These are phyloP conservation scores for Verbena officinalis DNA, from an alignment of 257 asterid genomes.

Conservation along the genomic window DNA sequence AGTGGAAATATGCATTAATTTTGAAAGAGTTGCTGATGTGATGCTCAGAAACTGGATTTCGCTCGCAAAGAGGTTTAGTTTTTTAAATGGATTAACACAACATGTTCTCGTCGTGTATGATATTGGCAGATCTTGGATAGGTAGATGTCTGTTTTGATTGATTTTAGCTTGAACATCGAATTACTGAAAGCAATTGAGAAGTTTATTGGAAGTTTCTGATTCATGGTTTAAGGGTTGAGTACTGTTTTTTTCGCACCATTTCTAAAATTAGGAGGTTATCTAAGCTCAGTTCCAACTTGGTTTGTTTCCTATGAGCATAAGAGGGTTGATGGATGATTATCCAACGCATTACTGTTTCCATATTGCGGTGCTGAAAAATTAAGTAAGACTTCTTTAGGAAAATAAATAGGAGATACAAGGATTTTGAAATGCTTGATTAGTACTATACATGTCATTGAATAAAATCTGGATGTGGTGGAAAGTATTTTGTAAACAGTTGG, in stretches of 20 bases:
- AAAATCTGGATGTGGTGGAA: not conserved
- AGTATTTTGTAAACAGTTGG: not conserved
- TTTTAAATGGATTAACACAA: no score
- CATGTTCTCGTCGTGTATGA: no score
- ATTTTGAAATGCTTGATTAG: slow-evolving; percentile 10
- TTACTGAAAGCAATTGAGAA: not conserved
- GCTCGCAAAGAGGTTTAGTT: not conserved
- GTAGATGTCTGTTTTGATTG: not conserved
- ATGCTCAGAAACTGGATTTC: slow-evolving; percentile 1
- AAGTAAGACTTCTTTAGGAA: not conserved
- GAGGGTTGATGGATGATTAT: slow-evolving; percentile 3
- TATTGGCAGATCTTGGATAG: not conserved
- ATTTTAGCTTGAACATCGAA: not conserved
- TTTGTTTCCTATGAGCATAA: no score
- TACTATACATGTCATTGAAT: not conserved
- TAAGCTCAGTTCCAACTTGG: no score
- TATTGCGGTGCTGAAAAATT: slow-evolving; percentile 6
- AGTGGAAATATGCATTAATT: not conserved
- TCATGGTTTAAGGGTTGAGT: not conserved
- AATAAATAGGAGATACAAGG: slow-evolving; percentile 5
- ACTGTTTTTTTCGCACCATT: not conserved
- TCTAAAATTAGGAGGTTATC: not conserved
- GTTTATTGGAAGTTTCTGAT: not conserved
- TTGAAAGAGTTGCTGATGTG: slow-evolving; percentile 6
- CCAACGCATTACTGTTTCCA: not conserved